These are phyloP conservation scores for Chaetomium globosum DNA, from an alignment of 2,329 filamentous ascomycete species.

Conservation along the genomic window DNA sequence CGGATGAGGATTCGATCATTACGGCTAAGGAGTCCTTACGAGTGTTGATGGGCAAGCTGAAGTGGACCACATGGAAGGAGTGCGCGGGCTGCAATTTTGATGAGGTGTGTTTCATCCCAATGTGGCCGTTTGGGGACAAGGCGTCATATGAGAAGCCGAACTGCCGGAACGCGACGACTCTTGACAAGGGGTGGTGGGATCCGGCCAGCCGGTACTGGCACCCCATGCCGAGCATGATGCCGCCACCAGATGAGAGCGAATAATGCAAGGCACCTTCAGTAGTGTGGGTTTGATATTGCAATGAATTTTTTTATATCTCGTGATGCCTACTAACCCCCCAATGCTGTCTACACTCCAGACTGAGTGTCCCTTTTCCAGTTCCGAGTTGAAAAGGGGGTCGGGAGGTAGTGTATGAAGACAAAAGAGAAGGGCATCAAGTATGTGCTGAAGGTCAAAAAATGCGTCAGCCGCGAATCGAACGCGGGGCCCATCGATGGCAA, in stretches of 20 bases:
- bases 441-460: conserved; percentile 10
- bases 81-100: conserved; percentile 40
- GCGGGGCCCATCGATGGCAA: conserved; percentile 54
- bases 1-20: conserved; percentile 19
- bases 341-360: too few species aligned
- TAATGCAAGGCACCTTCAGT: too few species aligned
- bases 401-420: not conserved
- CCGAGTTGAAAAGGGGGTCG: too few species aligned
- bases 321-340: too few species aligned
- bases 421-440: not conserved
- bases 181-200: conserved; percentile 20
- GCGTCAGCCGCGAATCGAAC: conserved; percentile 38
- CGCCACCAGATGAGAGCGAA: not conserved
- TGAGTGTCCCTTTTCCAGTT: not conserved
- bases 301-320: not conserved
- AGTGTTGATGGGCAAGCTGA: conserved; percentile 39
- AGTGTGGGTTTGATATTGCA: not conserved
- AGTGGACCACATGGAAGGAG: conserved; percentile 44
- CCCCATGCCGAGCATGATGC: not conserved
- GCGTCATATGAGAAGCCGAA: conserved; percentile 41
- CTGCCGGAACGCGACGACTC: conserved; percentile 34
- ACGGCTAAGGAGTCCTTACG: conserved; percentile 27
- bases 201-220: conserved; percentile 24
- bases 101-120: conserved; percentile 45
- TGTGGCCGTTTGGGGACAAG: conserved; percentile 45